Percentiles rank a stretch among this genome's conserved stretches.
Conservation (phyloP, 2,329 filamentous ascomycete species). For the Colletotrichum chrysophilum region DNA sequence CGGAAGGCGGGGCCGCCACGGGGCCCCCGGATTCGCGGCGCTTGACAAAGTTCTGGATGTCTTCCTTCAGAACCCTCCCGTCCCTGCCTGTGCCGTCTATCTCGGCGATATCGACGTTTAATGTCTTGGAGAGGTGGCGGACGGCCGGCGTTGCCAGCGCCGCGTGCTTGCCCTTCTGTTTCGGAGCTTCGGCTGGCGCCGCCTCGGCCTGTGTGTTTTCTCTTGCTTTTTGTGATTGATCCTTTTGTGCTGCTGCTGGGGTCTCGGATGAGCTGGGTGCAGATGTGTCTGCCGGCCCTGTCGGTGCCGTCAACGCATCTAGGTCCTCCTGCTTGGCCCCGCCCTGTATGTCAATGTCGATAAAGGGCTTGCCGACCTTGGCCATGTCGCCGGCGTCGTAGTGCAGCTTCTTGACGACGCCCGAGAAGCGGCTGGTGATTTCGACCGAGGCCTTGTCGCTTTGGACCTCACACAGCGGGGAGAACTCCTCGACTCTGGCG, state of each 20-base stretch:
- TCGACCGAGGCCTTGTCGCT: constrained; percentile 92
- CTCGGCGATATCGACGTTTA: constrained; percentile 77
- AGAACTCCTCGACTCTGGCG: constrained; percentile 96
- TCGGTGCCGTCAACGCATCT: constrained; percentile 29
- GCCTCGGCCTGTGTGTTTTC: constrained; percentile 2
- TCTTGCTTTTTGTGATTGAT: background rate
- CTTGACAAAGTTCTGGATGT: constrained; percentile 77
- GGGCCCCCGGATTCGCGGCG: constrained; percentile 40
- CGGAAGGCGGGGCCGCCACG: constrained; percentile 24
- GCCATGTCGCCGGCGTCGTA: constrained; percentile 97
- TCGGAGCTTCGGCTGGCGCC: constrained; percentile 22
- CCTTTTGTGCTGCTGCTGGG: background rate
- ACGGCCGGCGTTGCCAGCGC: constrained; percentile 91
- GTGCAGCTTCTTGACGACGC: constrained; percentile 94
- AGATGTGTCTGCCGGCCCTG: constrained; percentile 25
- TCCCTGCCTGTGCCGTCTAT: constrained; percentile 88
- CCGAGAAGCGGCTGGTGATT: constrained; percentile 95
- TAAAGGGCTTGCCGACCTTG: constrained; percentile 90
- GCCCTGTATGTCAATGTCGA: constrained; percentile 92
- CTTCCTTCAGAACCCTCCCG: constrained; percentile 90
- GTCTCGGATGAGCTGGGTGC: constrained; percentile 24
- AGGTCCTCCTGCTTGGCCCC: constrained; percentile 70
- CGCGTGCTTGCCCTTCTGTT: constrained; percentile 67
- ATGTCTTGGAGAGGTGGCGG: constrained; percentile 82
- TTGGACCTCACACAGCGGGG: constrained; percentile 96